Base-by-base conservation (phyloP, 208 protist species). In the Crithidia mellificae region DNA sequence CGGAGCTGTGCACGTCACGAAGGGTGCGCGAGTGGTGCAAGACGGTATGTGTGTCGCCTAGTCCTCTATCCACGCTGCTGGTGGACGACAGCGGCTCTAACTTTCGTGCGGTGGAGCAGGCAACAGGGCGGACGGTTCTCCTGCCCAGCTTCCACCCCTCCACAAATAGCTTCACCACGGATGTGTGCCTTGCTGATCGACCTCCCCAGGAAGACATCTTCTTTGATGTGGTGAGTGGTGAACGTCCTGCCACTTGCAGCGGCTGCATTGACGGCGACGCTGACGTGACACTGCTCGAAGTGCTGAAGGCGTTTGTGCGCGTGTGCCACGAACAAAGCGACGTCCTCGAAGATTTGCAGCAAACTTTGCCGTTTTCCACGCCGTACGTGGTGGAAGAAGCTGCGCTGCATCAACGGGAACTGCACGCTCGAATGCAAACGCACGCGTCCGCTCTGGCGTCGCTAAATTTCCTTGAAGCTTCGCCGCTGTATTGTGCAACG, bases 21-120 rank as follows among this genome's bases (percentile, higher is more conserved):
- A n/a, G n/a, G n/a, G n/a, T n/a, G 49, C 12, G 7, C 8, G 53
- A 68, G 17, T 80, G 80, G 64, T 34, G 32, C 49, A 91, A 88
- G 61, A 70, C 72, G 4, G 30, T 88, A 6, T 12, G 56, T 20
- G 74, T 85, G 17, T 41, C 57, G 0, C 52, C 58, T 2, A 41
- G 25, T 19, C 80, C 86, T 24, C 63, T 77, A 22, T 81, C 83
- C 9, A 78, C 83, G 55, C 27, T 91, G 29, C 77, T 91, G 3
- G 30, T 88, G n/a, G 86, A 91, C 63, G 80, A 88, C 49, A 77
- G 34, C 15, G 57, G 43, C 17, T 61, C 20, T 19, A 87, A 85
- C 38, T 84, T 87, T 58, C 27, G 79, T 22, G 14, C 68, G 19
- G 44, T 50, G 7, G 83, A 91, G 44, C 68, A 72, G 24, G 55